phyloP scores from a whole-genome alignment of 1,284 basidiomycete genomes.

The Cutaneotrichosporon mucoides region DNA sequence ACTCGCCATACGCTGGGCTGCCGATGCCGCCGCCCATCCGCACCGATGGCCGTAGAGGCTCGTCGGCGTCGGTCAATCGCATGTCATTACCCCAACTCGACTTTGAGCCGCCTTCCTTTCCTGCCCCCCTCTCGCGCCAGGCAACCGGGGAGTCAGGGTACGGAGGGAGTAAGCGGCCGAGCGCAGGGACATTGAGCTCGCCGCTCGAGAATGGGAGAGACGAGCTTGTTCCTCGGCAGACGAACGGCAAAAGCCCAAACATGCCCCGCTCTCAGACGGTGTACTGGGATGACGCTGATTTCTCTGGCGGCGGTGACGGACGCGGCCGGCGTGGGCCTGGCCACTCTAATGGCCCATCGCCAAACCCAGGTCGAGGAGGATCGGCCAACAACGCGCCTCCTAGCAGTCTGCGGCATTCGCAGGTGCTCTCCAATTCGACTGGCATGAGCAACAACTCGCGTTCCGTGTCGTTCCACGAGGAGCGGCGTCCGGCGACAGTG shows the following conservation, averaged over 20 bases:
- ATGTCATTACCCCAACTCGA: slow-evolving; percentile 11
- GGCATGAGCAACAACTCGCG: slow-evolving; percentile 10
- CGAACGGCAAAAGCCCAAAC: neutral
- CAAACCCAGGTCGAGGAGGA: neutral
- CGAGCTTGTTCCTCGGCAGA: no score
- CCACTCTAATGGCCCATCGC: no score
- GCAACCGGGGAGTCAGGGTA: slow-evolving; percentile 14
- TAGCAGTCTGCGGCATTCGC: slow-evolving; percentile 21
- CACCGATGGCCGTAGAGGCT: slow-evolving; percentile 10
- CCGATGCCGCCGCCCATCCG: slow-evolving; percentile 21
- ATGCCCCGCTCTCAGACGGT: slow-evolving; percentile 40
- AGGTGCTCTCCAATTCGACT: slow-evolving; percentile 15
- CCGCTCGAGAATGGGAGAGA: neutral
- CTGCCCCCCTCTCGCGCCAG: slow-evolving; percentile 16
- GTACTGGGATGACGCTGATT: slow-evolving; percentile 45
- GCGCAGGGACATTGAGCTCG: slow-evolving; percentile 6
- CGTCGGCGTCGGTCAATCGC: slow-evolving; percentile 17
- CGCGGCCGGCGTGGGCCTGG: neutral
- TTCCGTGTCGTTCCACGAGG: slow-evolving; percentile 21
- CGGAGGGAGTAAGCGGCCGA: slow-evolving; percentile 2
- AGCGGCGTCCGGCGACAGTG: slow-evolving; percentile 9
- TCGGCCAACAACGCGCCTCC: slow-evolving; percentile 6
- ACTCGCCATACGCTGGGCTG: slow-evolving; percentile 13
- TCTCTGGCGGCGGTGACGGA: slow-evolving; percentile 9
- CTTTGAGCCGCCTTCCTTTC: slow-evolving; percentile 21